Percentiles rank a stretch among this genome's conserved stretches.
Evolutionary conservation across 345 rosid species (phyloP).

Genomic region (Populus pruinosa): DNA sequence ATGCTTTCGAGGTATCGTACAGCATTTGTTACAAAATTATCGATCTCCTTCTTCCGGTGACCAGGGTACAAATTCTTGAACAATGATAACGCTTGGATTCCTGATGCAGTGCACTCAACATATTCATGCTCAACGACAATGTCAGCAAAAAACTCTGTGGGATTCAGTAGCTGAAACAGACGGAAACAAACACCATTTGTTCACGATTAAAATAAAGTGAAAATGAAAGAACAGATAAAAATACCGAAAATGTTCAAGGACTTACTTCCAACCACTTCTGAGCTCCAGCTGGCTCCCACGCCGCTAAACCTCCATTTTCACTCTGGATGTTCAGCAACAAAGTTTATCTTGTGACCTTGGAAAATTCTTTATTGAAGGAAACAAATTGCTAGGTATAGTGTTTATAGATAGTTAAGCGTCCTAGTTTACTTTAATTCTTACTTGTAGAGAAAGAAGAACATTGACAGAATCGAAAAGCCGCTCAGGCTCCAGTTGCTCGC

Average conservation of each 20-base stretch:
- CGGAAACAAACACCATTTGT: neutral
- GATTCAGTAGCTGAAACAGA: slow-evolving; percentile 40
- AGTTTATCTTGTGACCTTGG: too few relatives aligned
- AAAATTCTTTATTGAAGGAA: too few relatives aligned
- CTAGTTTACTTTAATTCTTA: slow-evolving; percentile 2
- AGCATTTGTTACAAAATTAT: slow-evolving; percentile 39
- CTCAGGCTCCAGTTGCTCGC: slow-evolving; percentile 50
- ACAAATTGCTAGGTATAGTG: too few relatives aligned
- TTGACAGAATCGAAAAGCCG: slow-evolving; percentile 52
- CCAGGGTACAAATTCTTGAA: slow-evolving; percentile 47
- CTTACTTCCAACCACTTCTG: slow-evolving; percentile 27
- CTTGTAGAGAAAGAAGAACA: slow-evolving; percentile 59
- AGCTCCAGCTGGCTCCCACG: slow-evolving; percentile 41
- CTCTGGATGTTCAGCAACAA: slow-evolving; percentile 10
- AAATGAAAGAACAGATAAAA: neutral
- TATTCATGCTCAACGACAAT: slow-evolving; percentile 35
- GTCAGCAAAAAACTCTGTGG: slow-evolving; percentile 41
- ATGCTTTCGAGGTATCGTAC: slow-evolving; percentile 29
- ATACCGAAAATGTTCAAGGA: neutral
- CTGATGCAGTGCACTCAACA: slow-evolving; percentile 50
- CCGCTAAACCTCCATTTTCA: slow-evolving; percentile 37
- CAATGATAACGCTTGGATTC: neutral
- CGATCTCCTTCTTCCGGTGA: slow-evolving; percentile 45
- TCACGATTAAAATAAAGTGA: neutral
- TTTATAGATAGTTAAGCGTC: neutral